Percentiles rank a stretch among this genome's conserved stretches.
These are phyloP conservation scores for Aspergillus sclerotialis DNA, from an alignment of 2,329 filamentous ascomycete species.

Conservation along the genomic window DNA sequence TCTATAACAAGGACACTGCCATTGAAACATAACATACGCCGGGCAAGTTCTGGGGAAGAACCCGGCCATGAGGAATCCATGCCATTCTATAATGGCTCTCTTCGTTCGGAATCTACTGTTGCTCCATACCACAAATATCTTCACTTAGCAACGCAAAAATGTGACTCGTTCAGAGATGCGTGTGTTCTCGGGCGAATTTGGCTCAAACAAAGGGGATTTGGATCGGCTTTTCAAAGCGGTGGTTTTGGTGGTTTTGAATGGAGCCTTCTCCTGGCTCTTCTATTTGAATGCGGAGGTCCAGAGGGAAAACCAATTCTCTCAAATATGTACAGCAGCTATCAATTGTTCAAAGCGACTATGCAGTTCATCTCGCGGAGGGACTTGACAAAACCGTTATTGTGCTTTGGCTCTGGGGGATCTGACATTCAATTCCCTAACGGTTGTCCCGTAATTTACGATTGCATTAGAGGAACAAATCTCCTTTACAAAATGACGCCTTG, in stretches of 20 bases:
- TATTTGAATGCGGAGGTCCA: slow-evolving; percentile 70
- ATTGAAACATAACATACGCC: slow-evolving; percentile 62
- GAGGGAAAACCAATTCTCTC: slow-evolving; percentile 68
- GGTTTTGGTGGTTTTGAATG: slow-evolving; percentile 95
- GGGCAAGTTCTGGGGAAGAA: slow-evolving; percentile 36
- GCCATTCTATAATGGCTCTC: slow-evolving; percentile 80
- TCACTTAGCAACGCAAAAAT: slow-evolving; percentile 61
- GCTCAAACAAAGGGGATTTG: slow-evolving; percentile 81
- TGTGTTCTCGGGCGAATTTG: slow-evolving; percentile 81
- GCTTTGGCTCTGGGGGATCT: slow-evolving; percentile 12
- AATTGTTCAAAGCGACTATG: slow-evolving; percentile 90
- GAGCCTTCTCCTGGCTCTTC: slow-evolving; percentile 69
- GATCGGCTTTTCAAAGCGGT: slow-evolving; percentile 60
- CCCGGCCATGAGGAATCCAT: slow-evolving; percentile 50
- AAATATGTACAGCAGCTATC: slow-evolving; percentile 76
- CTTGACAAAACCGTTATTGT: slow-evolving; percentile 59
- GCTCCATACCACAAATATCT: slow-evolving; percentile 69
- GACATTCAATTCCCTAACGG: slow-evolving; percentile 30
- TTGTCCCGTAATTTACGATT: slow-evolving; percentile 73
- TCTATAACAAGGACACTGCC: slow-evolving; percentile 63
- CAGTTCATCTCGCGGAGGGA: slow-evolving; percentile 75
- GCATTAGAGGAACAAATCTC: slow-evolving; percentile 66
- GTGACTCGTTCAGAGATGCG: slow-evolving; percentile 69
- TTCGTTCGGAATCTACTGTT: slow-evolving; percentile 70
- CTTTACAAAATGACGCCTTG: slow-evolving; percentile 85